These are phyloP conservation scores for Ocimum tenuiflorum DNA, from an alignment of 257 asterid species.

Conservation along the genomic window DNA sequence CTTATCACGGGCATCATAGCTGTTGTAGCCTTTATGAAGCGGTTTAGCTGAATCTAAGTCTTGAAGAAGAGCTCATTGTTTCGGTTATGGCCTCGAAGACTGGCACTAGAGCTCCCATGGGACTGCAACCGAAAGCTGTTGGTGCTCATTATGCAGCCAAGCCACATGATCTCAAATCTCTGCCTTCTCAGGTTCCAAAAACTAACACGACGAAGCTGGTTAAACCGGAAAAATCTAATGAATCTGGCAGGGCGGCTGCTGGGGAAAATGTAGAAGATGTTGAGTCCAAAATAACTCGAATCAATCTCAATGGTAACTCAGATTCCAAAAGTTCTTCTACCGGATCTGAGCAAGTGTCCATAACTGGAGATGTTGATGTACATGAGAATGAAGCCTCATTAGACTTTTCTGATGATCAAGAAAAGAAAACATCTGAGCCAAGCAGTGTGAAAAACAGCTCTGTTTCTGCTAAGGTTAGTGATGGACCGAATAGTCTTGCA, in stretches of 20 bases:
- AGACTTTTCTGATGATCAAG: conserved; percentile 24
- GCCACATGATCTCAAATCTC: conserved; percentile 31
- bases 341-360: conserved; percentile 26
- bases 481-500: conserved; percentile 22
- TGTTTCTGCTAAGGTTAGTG: conserved; percentile 34
- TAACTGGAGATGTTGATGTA: conserved; percentile 22
- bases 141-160: conserved; percentile 31
- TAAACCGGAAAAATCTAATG: conserved; percentile 28
- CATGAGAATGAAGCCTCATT: conserved; percentile 14
- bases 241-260: conserved; percentile 17
- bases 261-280: conserved; percentile 14
- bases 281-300: conserved; percentile 16
- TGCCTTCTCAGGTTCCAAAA: conserved; percentile 36
- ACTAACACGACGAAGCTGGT: conserved; percentile 30
- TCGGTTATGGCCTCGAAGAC: conserved; percentile 59
- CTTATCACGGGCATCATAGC: conserved; percentile 1
- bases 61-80: background rate
- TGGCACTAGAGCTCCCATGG: conserved; percentile 39
- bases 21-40: background rate
- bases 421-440: conserved; percentile 29
- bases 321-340: conserved; percentile 22
- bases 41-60: conserved; percentile 17
- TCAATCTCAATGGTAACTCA: conserved; percentile 15
- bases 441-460: conserved; percentile 32
- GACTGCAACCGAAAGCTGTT: conserved; percentile 30